phyloP scores from a whole-genome alignment of 441 rosid genomes.

The Gossypium schwendimanii region DNA sequence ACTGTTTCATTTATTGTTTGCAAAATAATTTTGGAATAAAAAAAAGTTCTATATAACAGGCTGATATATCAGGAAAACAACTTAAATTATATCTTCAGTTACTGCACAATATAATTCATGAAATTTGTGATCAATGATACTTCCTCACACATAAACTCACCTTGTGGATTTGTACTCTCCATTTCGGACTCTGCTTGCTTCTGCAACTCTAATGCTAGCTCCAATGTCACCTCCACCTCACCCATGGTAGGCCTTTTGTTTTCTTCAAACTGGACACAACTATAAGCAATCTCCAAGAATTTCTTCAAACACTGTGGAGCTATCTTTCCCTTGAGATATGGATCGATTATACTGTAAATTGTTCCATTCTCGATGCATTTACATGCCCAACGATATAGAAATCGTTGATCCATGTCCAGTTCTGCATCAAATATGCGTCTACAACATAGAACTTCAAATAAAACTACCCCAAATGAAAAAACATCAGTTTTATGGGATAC shows the following conservation, averaged over 20 bases:
- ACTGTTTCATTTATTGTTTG: too few species aligned
- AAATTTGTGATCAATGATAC: neutral
- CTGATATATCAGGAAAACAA: too few species aligned
- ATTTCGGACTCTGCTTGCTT: neutral
- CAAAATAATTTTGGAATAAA: too few species aligned
- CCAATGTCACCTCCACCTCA: neutral
- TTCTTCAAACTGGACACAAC: neutral
- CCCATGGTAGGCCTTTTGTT: neutral
- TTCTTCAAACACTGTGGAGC: neutral
- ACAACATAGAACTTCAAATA: neutral
- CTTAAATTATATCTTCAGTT: too few species aligned
- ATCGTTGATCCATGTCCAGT: too few species aligned
- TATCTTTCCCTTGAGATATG: neutral
- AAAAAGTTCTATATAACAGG: too few species aligned
- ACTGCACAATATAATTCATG: too few species aligned
- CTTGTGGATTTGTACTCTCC: neutral
- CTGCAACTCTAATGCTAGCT: constrained; percentile 6
- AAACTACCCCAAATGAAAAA: neutral
- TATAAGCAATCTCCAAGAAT: neutral
- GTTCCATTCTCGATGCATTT: neutral
- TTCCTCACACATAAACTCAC: neutral
- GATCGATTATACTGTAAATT: neutral
- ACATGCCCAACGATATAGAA: neutral
- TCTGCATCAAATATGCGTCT: neutral
- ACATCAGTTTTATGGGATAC: neutral